These are phyloP conservation scores for Boletus eberwhitei DNA, from an alignment of 768 basidiomycete genomes.

Conservation along the genomic window DNA sequence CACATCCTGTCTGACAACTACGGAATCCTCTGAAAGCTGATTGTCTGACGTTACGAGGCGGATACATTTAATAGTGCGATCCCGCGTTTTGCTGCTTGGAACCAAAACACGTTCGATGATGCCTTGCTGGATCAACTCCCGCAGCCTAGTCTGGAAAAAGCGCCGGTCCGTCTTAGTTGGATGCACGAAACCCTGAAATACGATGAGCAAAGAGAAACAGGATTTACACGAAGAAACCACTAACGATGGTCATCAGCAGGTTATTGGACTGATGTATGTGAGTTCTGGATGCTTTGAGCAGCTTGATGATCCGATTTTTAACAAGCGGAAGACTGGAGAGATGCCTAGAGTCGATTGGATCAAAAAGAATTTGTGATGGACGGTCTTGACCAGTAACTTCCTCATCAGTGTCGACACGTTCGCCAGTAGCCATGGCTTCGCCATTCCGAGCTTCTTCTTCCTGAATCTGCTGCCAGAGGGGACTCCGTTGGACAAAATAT, in stretches of 20 bases:
- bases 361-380: constrained; percentile 47
- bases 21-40: constrained; percentile 33
- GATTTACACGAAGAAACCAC: constrained; percentile 23
- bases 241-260: constrained; percentile 71
- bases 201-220: not conserved
- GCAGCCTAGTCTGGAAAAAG: constrained; percentile 73
- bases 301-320: constrained; percentile 63
- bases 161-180: constrained; percentile 78
- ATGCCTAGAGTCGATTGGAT: constrained; percentile 74
- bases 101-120: constrained; percentile 74
- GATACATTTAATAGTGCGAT: constrained; percentile 57
- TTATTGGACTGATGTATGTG: constrained; percentile 71
- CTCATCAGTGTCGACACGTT: constrained; percentile 16
- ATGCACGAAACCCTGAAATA: constrained; percentile 63
- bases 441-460: constrained; percentile 56
- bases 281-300: constrained; percentile 69
- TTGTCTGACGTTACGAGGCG: constrained; percentile 52
- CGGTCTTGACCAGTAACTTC: constrained; percentile 19
- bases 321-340: constrained; percentile 73
- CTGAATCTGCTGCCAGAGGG: constrained; percentile 73
- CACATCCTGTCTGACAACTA: constrained; percentile 33
- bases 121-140: constrained; percentile 69
- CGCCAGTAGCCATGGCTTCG: constrained; percentile 14
- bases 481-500: constrained; percentile 75
- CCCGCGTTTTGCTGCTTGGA: constrained; percentile 51